A percentile compares a stretch with the other conserved stretches of the same genome.
Evolutionary conservation across 352 stramenopile genomes (phyloP).

Genomic region (Phytophthora pini): DNA sequence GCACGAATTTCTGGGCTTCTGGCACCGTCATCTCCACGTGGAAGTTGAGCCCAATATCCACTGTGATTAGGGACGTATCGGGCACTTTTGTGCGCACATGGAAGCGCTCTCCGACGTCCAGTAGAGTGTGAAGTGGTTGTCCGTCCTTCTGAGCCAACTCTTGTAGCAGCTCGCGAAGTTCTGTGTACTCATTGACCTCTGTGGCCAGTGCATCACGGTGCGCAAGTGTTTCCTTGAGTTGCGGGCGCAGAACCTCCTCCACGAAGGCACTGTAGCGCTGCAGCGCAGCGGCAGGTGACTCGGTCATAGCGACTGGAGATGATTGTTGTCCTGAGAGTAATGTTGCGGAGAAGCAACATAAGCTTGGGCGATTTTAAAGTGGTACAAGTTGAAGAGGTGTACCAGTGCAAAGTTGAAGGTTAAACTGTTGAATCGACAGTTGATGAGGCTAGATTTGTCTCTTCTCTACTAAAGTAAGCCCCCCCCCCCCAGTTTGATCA

Average conservation of each 20-base stretch:
- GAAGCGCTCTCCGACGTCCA: slow-evolving; percentile 81
- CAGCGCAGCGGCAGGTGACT: slow-evolving; percentile 41
- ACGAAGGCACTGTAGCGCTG: slow-evolving; percentile 74
- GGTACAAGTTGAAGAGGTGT: slow-evolving; percentile 9
- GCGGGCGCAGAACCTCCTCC: slow-evolving; percentile 71
- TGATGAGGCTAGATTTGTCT: not conserved
- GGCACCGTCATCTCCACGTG: slow-evolving; percentile 80
- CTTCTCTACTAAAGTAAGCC: no score
- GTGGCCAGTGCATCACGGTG: slow-evolving; percentile 52
- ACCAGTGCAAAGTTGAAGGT: not conserved
- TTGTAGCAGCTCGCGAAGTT: slow-evolving; percentile 56
- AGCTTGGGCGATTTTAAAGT: not conserved
- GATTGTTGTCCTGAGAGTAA: not conserved
- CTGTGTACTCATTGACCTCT: slow-evolving; percentile 74
- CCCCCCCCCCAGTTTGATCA: no score
- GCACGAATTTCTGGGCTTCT: slow-evolving; percentile 66
- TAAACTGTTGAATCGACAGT: not conserved
- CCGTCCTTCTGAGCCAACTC: slow-evolving; percentile 32
- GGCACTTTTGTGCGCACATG: slow-evolving; percentile 73
- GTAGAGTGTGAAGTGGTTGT: slow-evolving; percentile 47
- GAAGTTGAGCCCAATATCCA: slow-evolving; percentile 79
- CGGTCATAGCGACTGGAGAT: slow-evolving; percentile 1
- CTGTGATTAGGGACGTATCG: slow-evolving; percentile 62
- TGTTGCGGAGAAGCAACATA: not conserved
- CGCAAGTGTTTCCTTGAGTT: slow-evolving; percentile 65